phyloP scores from a whole-genome alignment of 192 early-diverging fungal genomes.

The Cetraspora pellucida region DNA sequence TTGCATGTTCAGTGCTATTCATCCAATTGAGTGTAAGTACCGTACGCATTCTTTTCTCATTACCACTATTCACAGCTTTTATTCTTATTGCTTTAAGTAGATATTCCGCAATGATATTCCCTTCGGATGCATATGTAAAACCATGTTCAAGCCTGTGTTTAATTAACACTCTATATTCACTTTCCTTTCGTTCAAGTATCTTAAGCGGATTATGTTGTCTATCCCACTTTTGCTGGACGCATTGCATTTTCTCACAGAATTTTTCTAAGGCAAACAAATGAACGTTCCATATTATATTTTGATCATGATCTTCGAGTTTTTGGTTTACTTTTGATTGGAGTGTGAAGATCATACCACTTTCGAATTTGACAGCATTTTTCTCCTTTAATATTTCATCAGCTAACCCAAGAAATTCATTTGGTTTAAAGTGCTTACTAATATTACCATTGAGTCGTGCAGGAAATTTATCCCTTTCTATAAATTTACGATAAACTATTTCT shows the following conservation, averaged over 20 bases:
- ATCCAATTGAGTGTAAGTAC: conserved; percentile 1
- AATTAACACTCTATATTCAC: conserved; percentile 24
- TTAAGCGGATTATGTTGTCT: conserved; percentile 20
- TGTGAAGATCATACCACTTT: not conserved
- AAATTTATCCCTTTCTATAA: too few relatives aligned
- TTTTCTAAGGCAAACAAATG: conserved; percentile 21
- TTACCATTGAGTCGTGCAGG: too few relatives aligned
- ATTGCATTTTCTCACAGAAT: conserved; percentile 14
- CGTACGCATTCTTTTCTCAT: not conserved
- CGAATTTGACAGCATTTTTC: conserved; percentile 3
- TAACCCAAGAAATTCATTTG: too few relatives aligned
- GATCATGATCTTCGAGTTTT: not conserved
- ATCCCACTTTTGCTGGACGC: conserved; percentile 18
- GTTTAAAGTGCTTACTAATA: too few relatives aligned
- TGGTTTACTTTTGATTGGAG: not conserved
- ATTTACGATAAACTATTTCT: too few relatives aligned
- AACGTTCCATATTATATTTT: conserved; percentile 1
- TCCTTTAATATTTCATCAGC: too few relatives aligned
- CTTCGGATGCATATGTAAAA: conserved; percentile 20
- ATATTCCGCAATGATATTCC: conserved; percentile 4
- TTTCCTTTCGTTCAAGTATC: conserved; percentile 25
- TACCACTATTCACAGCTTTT: conserved; percentile 21
- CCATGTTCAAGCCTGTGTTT: conserved; percentile 20
- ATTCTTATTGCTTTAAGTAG: conserved; percentile 16
- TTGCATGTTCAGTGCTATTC: not conserved